Base-by-base conservation (phyloP, 305 asterid species). In the Euphrasia arctica region DNA sequence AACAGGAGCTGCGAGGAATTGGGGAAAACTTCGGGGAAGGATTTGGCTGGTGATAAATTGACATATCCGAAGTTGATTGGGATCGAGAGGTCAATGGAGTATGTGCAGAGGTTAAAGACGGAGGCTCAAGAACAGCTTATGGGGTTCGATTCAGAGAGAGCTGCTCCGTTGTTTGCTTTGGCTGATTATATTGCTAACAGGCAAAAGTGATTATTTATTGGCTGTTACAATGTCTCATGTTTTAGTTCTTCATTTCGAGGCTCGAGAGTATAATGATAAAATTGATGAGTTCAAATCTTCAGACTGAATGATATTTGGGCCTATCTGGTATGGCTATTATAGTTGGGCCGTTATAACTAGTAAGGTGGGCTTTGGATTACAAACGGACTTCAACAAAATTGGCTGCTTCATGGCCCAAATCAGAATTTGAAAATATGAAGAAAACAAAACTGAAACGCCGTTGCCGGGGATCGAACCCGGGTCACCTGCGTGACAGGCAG, bases 391-490 rank as follows among this genome's bases (percentile, higher is more conserved):
- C 36, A 32, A 32, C 6, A 32, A 32, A 31, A 31, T 2, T 2
- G 34, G 34, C 34, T 31, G 34, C 34, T 31, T 9, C 10, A 6
- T 9, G 47, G 47, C 11, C 10, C 9, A 6, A 41, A 18, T 18
- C 22, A 18, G 22, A 18, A 25, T 25, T 25, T 25, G 27, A 25
- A 25, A 25, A 25, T 25, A 25, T 25, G 2, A 25, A 25, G 27
- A 25, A 25, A 25, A 1, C 1, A 25, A 25, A 25, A 25, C 1
- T 18, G 27, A 25, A 25, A 25, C 89, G 89, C 93, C 92, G 85
- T 81, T 87, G 95, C 89, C 90, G 89, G 95, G 95, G 90, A 88
- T 84, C 93, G 87, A 88, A 90, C 93, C 91, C 88, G 88, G 91
- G 91, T 85, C 96, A 73, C 90, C 89, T 86, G 85, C 82, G 95